Base-by-base conservation (phyloP, 257 asterid genomes). In the Plantago ovata region DNA sequence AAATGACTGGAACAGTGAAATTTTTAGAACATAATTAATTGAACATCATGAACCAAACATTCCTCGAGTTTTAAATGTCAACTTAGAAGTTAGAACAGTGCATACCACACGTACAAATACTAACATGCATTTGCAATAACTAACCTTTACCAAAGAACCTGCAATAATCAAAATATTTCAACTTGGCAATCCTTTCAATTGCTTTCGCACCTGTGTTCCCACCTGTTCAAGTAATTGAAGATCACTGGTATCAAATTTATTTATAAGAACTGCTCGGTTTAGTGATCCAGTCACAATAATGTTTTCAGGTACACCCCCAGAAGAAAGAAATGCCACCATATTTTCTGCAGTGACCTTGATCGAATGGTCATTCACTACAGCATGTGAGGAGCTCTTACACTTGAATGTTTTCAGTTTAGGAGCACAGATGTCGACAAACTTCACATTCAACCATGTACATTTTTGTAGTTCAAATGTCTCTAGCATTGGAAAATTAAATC, bases 371-470 rank as follows among this genome's bases (percentile, higher is more conserved):
- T 47, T 36, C 16, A 47, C 28, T 23, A 14, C 18, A 39, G 13
- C 3, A 9, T 3, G 41, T 9, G 15, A 14, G 0, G 18, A 7
- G 53, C 13, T 23, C 22, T 22, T 16, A 42, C 47, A 56, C 15
- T n/a, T 44, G 24, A 59, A 59, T 4, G 23, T 14, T 43, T 28
- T 45, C 22, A 60, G 44, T n/a, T 7, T 39, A 3, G 64, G 64
- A 10, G 45, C 41, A 58, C 23, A 33, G 16, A 58, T 23, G n/a
- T 44, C 54, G 15, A 44, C 54, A 24, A 15, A 43, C 11, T 24
- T 24, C 32, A 44, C 55, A 2, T 59, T 59, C 11, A 59, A 7
- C 64, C 64, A 59, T 39, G 20, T 19, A 16, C 62, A 57, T 3
- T 21, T 3, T 6, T 2, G 3, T 57, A 57, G 51, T 14, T 40